Base-by-base conservation (phyloP, 1,139 yeast genomes). In the Kurtzmaniella quercitrusa region DNA sequence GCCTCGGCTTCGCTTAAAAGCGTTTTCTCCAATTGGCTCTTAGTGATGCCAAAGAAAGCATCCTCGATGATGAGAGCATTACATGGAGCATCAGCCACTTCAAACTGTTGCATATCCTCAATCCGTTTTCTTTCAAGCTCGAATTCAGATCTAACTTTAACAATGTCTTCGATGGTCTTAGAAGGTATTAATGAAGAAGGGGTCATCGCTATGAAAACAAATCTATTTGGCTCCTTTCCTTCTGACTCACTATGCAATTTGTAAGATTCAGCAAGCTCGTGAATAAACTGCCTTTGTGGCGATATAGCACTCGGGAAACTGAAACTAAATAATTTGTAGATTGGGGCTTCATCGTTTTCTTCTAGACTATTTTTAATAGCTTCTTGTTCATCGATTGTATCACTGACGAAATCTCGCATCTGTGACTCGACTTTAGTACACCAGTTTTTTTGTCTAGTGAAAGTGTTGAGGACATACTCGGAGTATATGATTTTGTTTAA, bases 191-290 rank as follows among this genome's bases (percentile, higher is more conserved):
- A 50, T 0, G 80, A 48, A 45, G 57, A 56, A 39, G 70, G 65
- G 2, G 70, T 63, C 8, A 71, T 55, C 44, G 76, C 78, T 12
- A 88, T 70, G 47, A 78, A 83, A 0, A 88, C 91, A 12, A 84
- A 78, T 49, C 96, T 63, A 44, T 79, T 72, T 0, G 96, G 96
- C 50, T 88, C 96, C 2, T 77, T 77, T 57, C 88, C 96, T 51
- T 86, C 91, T 1, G 93, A 78, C 54, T 86, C 89, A 0, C 85
- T 71, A 52, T 78, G 80, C 14, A 88, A 56, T 7, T 73, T 68
- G 56, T 71, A 88, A 0, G 78, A 62, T 28, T 71, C 76, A 0
- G 91, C 84, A 38, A 89, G 57, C 45, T 80, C 80, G 53, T 83
- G 93, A 16, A 89, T 65, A 56, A 88, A 88, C 50, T 70, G 71